Percentiles rank a stretch among this genome's conserved stretches.
These are phyloP conservation scores for Blastocystis sp. DNA, from an alignment of 352 stramenopile genomes.

Conservation along the genomic window DNA sequence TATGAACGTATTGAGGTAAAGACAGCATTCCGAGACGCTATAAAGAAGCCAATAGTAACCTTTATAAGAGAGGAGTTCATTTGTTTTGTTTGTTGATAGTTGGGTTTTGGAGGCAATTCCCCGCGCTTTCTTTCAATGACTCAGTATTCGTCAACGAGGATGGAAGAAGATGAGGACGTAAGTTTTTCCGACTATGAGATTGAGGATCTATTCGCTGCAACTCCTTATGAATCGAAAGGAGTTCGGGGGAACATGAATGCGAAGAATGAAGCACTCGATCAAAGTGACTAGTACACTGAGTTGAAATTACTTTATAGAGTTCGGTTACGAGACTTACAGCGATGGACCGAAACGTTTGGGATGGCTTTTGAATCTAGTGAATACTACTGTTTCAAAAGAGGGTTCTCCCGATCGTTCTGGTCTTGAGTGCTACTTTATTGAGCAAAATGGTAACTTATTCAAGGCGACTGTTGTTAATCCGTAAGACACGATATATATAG, in stretches of 20 bases:
- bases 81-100: conserved; percentile 5
- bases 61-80: background rate
- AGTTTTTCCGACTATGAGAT: conserved; percentile 58
- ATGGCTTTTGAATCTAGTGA: conserved; percentile 70
- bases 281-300: background rate
- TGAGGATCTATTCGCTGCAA: conserved; percentile 42
- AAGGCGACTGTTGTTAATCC: conserved; percentile 90
- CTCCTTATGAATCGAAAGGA: background rate
- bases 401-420: conserved; percentile 61
- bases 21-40: background rate
- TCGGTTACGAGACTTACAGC: conserved; percentile 68
- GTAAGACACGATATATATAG: background rate
- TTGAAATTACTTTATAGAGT: background rate
- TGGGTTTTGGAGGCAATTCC: background rate
- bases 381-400: conserved; percentile 63
- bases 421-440: conserved; percentile 83
- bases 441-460: conserved; percentile 87
- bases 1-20: background rate
- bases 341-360: conserved; percentile 60
- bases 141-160: background rate
- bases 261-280: conserved; percentile 26
- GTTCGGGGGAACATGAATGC: background rate
- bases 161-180: conserved; percentile 52
- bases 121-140: background rate
- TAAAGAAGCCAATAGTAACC: background rate